Evolutionary conservation across 768 basidiomycete species (phyloP), one percentile per base, ranked within the genome.

Genomic region (Panaeolus cyanescens): DNA sequence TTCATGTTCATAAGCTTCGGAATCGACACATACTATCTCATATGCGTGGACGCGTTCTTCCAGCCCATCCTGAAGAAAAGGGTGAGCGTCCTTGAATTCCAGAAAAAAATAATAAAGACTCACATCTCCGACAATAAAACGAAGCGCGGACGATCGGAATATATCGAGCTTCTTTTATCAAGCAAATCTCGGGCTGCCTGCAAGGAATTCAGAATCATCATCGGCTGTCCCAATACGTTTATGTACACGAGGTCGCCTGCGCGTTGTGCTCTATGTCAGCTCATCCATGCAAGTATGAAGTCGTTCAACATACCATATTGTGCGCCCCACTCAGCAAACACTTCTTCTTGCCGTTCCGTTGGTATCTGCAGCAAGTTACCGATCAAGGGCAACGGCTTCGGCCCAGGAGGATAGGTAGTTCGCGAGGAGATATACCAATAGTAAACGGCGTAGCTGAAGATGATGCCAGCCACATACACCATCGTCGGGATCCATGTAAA

Each of bases 91-190:
- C 19, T 6, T 33, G 34, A 30, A 50, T n/a, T 31, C 30, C 39
- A 25, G 28, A 31, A 55, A 39, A 19, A 5, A 53, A 13, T 2
- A 53, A 61, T 33, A 54, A n/a, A n/a, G 17, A 74, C 81, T 56
- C 61, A 83, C 82, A 84, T 67, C 64, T 84, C 82, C 42, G 77
- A 76, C 57, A 81, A 71, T 50, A 83, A 67, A 22, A 83, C 80
- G 60, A 82, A 81, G 54, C 79, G 74, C 55, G 80, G 82, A 32
- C 81, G 77, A 69, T 84, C 77, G 13, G 85, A 85, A 65, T 84
- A 86, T 50, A 83, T 82, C n/a, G 78, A 67, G 56, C 84, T 80
- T 55, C 83, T 77, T 66, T 79, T 84, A 39, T 85, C 85, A 28
- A 88, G 72, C 20, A 88, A 70, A 56, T 81, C 83, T 9, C 75